These are phyloP conservation scores for Malus asiatica DNA, from an alignment of 306 rosid genomes.

Conservation along the genomic window DNA sequence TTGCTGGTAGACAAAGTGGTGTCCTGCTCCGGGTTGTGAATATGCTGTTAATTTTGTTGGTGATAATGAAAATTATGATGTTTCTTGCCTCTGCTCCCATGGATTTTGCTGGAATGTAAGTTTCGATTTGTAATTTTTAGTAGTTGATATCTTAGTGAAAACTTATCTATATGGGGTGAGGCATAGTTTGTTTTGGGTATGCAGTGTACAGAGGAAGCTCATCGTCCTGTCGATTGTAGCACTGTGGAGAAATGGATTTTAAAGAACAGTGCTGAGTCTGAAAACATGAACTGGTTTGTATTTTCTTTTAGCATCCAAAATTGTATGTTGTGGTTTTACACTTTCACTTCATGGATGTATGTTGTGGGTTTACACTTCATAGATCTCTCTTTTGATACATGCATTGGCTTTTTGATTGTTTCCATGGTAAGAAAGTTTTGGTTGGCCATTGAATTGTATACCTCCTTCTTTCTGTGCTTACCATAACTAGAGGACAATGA, in stretches of 20 bases:
- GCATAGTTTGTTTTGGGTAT: neutral
- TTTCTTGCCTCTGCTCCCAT: constrained; percentile 73
- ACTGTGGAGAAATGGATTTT: constrained; percentile 85
- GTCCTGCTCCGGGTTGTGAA: constrained; percentile 90
- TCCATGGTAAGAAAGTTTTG: neutral
- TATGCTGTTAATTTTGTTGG: constrained; percentile 73
- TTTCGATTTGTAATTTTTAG: neutral
- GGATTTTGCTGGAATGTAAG: constrained; percentile 89
- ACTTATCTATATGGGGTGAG: neutral
- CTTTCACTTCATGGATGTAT: too few species aligned
- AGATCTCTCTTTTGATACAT: neutral
- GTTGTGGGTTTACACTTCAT: neutral
- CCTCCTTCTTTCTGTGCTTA: neutral
- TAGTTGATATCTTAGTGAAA: neutral
- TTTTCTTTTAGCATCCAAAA: neutral
- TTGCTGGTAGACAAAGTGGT: constrained; percentile 69
- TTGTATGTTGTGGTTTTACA: neutral
- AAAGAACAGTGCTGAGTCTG: constrained; percentile 95
- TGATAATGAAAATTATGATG: constrained; percentile 80
- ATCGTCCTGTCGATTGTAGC: constrained; percentile 89
- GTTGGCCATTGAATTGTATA: neutral
- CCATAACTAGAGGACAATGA: neutral
- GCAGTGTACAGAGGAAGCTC: constrained; percentile 91
- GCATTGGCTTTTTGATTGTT: neutral
- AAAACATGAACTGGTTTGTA: constrained; percentile 80